Conservation (phyloP, 495 filamentous ascomycete genomes). For the Clavariopsis aquatica region DNA sequence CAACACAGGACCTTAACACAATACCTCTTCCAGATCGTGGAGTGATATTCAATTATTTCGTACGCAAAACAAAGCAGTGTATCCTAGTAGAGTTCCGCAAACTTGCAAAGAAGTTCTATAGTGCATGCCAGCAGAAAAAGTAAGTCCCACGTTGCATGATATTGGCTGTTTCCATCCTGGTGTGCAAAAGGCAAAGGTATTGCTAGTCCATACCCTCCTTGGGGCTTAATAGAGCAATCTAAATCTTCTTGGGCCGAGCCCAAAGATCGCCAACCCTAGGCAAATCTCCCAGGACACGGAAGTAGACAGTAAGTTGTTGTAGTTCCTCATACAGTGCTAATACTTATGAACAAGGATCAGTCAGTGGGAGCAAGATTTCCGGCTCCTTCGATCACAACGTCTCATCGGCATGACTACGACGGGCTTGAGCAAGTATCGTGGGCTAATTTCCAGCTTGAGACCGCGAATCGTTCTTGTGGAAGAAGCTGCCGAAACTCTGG, state of each 20-base stretch:
- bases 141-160: too few species aligned
- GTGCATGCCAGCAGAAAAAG: conserved; percentile 47
- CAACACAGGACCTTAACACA: conserved; percentile 56
- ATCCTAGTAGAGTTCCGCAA: conserved; percentile 50
- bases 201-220: too few species aligned
- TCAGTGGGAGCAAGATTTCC: conserved; percentile 57
- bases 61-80: conserved; percentile 48
- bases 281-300: too few species aligned
- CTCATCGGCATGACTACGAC: conserved; percentile 77
- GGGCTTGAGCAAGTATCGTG: conserved; percentile 85
- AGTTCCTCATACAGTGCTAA: too few species aligned
- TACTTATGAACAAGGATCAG: too few species aligned
- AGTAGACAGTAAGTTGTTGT: too few species aligned
- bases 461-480: conserved; percentile 71
- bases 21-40: conserved; percentile 57
- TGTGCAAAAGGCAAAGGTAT: too few species aligned
- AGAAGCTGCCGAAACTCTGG: conserved; percentile 74
- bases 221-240: too few species aligned
- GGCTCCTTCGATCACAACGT: conserved; percentile 55
- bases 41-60: conserved; percentile 60
- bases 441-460: conserved; percentile 65
- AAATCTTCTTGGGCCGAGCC: too few species aligned
- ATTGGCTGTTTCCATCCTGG: too few species aligned
- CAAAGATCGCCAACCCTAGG: too few species aligned
- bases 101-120: conserved; percentile 49